Evolutionary conservation across 164 flowering plant species (phyloP).

Genomic region (Piper betle): DNA sequence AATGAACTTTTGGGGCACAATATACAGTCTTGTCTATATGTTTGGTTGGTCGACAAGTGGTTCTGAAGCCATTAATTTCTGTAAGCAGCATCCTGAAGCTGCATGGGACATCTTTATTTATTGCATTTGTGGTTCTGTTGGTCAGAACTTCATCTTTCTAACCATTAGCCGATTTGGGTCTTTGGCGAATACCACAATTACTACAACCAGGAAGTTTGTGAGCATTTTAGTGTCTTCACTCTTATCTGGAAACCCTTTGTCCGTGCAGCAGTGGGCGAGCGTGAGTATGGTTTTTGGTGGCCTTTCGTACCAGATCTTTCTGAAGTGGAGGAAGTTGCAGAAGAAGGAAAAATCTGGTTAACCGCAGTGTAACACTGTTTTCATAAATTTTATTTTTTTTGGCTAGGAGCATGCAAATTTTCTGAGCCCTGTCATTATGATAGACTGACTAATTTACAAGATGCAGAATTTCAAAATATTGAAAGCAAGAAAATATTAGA

Average conservation of each 20-base stretch:
- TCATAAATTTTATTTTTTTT: background rate
- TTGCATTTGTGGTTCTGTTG: constrained; percentile 94
- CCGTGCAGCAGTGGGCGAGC: constrained; percentile 80
- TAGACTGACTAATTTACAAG: too few relatives aligned
- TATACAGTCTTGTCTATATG: constrained; percentile 88
- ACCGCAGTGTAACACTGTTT: background rate
- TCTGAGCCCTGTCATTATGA: background rate
- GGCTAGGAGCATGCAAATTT: background rate
- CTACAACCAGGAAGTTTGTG: constrained; percentile 94
- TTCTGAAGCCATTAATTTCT: constrained; percentile 67
- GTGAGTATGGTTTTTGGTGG: constrained; percentile 91
- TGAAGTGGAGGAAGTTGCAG: constrained; percentile 81
- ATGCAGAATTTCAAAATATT: too few relatives aligned
- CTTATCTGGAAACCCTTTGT: constrained; percentile 89
- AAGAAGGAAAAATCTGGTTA: constrained; percentile 40
- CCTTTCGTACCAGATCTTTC: constrained; percentile 80
- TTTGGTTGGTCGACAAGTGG: constrained; percentile 88
- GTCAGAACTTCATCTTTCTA: constrained; percentile 94
- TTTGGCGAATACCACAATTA: constrained; percentile 90
- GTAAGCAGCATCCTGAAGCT: constrained; percentile 88
- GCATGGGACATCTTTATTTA: constrained; percentile 90
- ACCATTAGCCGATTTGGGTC: constrained; percentile 95
- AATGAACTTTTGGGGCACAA: constrained; percentile 97
- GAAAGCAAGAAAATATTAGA: background rate
- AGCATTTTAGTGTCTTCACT: constrained; percentile 94